Conservation (phyloP, 148 eudicot genomes). For the Fallopia convolvulus region DNA sequence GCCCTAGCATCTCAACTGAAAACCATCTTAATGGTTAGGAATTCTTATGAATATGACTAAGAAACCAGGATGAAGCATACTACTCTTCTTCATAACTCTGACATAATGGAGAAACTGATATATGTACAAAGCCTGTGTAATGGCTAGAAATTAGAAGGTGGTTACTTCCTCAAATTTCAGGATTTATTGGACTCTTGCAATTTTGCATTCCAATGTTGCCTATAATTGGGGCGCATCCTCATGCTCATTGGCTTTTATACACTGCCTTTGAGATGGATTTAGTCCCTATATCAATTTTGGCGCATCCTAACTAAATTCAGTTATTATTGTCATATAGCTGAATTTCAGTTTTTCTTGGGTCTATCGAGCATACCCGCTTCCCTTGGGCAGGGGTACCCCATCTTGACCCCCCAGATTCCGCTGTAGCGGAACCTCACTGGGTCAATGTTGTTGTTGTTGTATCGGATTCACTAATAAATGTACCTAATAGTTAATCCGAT, state of each 20-base stretch:
- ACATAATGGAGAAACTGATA: background rate
- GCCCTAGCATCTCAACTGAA: background rate
- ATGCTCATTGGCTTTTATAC: too few relatives aligned
- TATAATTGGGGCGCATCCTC: background rate
- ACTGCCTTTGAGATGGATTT: too few relatives aligned
- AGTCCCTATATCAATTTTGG: too few relatives aligned
- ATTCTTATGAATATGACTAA: background rate
- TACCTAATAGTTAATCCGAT: background rate
- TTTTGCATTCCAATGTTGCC: background rate
- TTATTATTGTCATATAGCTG: too few relatives aligned
- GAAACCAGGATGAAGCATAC: background rate
- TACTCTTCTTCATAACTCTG: background rate
- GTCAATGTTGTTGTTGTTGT: too few relatives aligned
- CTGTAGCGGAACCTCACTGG: too few relatives aligned
- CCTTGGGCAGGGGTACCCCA: too few relatives aligned
- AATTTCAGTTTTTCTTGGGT: too few relatives aligned
- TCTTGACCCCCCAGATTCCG: too few relatives aligned
- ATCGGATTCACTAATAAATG: background rate
- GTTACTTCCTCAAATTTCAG: background rate
- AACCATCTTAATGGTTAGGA: background rate
- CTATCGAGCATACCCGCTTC: too few relatives aligned
- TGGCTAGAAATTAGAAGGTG: background rate
- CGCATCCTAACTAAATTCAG: too few relatives aligned
- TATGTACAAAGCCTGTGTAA: background rate
- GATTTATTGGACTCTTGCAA: background rate